Base-by-base conservation (phyloP, 2,329 filamentous ascomycete genomes). In the Helotiales sp. region DNA sequence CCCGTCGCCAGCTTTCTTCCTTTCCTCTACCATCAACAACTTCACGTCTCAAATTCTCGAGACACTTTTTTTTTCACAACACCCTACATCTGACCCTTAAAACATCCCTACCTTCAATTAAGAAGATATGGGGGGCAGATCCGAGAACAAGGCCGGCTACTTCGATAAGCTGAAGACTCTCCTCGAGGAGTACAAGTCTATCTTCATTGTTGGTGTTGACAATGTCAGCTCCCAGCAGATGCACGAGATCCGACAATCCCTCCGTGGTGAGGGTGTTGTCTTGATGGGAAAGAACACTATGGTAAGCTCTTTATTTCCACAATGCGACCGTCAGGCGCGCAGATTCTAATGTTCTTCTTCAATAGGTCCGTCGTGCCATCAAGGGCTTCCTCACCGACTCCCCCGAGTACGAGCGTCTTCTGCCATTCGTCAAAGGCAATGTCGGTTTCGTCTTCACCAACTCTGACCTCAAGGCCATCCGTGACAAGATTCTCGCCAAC, bases 191-290 rank as follows among this genome's bases (percentile, higher is more conserved):
- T 98, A 96, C 91, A 89, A 89, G 83, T 95, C 92, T 80, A 92
- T 98, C 87, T 98, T 99, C 93, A 94, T 99, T 83, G 94, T 97
- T 83, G 89, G 81, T 81, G 91, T 95, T 81, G 93, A 98, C 93
- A 99, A 98, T 99, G 96, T 99, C 90, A 93, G 91, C 84, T 99
- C 96, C 77, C 96, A 99, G 90, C 96, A 99, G 91, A 99, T 99
- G 96, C 96, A 99, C 93, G 96, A 99, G 90, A 98, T 99, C 84
- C 92, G 96, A 83, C 85, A 91, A 79, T 85, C 93, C 79, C 92
- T 99, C 82, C 94, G 96, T 82, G 91, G 91, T 72, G 85, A 97
- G 84, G 94, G 89, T 84, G 92, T 98, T 77, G 94, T 99, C 78
- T 88, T 99, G 85, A 98, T 98, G 96, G 96, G 95, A 82, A 98